phyloP scores from a whole-genome alignment of 768 basidiomycete genomes.

The Austroboletus eburneus region DNA sequence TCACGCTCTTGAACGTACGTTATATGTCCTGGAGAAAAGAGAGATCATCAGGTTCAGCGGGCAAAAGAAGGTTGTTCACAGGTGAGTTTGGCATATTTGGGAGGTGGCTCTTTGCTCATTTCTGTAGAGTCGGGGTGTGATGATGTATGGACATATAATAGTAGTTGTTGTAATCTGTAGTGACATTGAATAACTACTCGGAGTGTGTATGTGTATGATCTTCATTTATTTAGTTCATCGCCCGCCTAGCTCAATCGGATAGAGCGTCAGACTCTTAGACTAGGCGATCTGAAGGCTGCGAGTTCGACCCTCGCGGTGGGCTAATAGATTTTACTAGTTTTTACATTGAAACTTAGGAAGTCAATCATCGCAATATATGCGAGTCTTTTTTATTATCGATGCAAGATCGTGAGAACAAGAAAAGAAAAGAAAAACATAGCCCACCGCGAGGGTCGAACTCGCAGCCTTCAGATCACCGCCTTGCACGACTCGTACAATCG shows the following conservation, averaged over 20 bases:
- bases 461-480: conserved; percentile 56
- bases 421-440: conserved; percentile 30
- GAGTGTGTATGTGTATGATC: no score
- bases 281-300: conserved; percentile 56
- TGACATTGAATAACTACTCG: no score
- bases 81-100: conserved; percentile 24
- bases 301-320: conserved; percentile 64
- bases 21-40: conserved; percentile 91
- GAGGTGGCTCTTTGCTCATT: conserved; percentile 2
- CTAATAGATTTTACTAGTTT: conserved; percentile 33
- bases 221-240: no score
- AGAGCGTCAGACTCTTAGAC: conserved; percentile 63
- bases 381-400: no score
- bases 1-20: conserved; percentile 86
- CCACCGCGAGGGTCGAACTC: conserved; percentile 64
- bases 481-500: conserved; percentile 28
- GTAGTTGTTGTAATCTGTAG: no score
- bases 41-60: conserved; percentile 81
- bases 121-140: conserved; percentile 30
- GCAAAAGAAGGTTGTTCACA: conserved; percentile 71
- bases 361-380: no score
- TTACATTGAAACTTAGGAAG: no score
- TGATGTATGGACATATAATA: no score
- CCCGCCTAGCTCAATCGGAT: conserved; percentile 68
- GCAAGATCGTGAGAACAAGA: no score